A percentile compares a stretch with the other conserved stretches of the same genome.
These are phyloP conservation scores for Phyllostachys edulis DNA, from an alignment of 176 grass and related monocot genomes.

Conservation along the genomic window DNA sequence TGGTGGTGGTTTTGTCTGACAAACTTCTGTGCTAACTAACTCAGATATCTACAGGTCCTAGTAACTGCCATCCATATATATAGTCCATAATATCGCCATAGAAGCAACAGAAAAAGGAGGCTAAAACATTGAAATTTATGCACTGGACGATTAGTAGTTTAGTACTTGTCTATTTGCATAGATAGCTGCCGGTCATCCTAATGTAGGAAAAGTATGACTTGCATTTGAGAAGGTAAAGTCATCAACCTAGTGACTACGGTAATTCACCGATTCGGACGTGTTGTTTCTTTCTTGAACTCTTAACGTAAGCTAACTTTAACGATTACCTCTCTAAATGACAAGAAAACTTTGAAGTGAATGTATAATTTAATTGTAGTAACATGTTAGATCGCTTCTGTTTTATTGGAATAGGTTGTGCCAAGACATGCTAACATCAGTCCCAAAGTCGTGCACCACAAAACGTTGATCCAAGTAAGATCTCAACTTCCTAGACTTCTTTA, in stretches of 20 bases:
- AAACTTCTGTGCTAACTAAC: slow-evolving; percentile 26
- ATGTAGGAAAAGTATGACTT: slow-evolving; percentile 16
- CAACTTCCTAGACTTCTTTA: slow-evolving; percentile 19
- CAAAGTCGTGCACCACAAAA: slow-evolving; percentile 34
- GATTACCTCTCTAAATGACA: slow-evolving; percentile 23
- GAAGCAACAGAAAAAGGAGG: slow-evolving; percentile 11
- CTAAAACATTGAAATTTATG: not conserved
- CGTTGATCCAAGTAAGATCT: slow-evolving; percentile 34
- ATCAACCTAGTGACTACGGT: not conserved
- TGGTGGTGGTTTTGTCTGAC: slow-evolving; percentile 28
- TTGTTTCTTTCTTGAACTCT: not conserved
- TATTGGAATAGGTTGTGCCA: slow-evolving; percentile 38
- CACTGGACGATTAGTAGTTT: slow-evolving; percentile 5
- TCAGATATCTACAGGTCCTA: slow-evolving; percentile 17
- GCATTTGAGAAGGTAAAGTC: not conserved
- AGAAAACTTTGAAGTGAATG: slow-evolving; percentile 14
- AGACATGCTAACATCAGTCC: slow-evolving; percentile 35
- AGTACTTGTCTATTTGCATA: not conserved
- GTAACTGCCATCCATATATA: not conserved
- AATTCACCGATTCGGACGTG: not conserved
- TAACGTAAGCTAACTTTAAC: slow-evolving; percentile 5
- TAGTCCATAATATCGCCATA: not conserved
- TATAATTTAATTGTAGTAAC: slow-evolving; percentile 32
- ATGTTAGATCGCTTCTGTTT: slow-evolving; percentile 41
- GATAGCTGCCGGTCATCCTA: slow-evolving; percentile 1